Conservation (phyloP, 2,329 filamentous ascomycete genomes). For the Aspergillus caelatus region DNA sequence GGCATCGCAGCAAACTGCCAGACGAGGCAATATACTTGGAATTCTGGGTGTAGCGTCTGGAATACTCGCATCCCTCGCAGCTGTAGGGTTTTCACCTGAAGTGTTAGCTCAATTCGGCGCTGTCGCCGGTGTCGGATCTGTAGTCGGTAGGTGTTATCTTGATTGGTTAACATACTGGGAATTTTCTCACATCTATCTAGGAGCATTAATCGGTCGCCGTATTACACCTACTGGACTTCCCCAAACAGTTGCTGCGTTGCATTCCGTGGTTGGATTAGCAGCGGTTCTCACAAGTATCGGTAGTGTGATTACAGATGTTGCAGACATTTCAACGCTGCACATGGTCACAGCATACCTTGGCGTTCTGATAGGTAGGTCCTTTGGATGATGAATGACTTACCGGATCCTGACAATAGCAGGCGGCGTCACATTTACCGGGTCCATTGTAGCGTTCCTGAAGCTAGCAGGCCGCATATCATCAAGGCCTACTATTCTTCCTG, state of each 20-base stretch:
- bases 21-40: constrained; percentile 82
- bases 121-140: constrained; percentile 71
- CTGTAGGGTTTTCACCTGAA: constrained; percentile 78
- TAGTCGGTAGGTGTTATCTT: constrained; percentile 53
- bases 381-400: background rate
- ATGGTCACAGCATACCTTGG: constrained; percentile 85
- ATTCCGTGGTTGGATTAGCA: constrained; percentile 86
- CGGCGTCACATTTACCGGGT: constrained; percentile 88
- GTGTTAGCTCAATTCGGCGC: constrained; percentile 78
- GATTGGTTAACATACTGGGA: background rate
- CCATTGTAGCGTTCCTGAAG: constrained; percentile 86
- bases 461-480: constrained; percentile 82
- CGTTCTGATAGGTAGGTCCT: constrained; percentile 69
- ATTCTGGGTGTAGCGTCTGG: constrained; percentile 83
- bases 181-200: constrained; percentile 32
- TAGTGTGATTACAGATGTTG: constrained; percentile 75
- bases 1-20: constrained; percentile 78
- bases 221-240: constrained; percentile 88
- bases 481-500: constrained; percentile 70
- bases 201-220: constrained; percentile 77
- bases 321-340: constrained; percentile 74
- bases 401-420: constrained; percentile 29
- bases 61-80: constrained; percentile 78
- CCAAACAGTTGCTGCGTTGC: constrained; percentile 84
- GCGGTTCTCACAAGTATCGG: constrained; percentile 88